phyloP scores from a whole-genome alignment of 306 rosid genomes.

The Dryas octopetala region DNA sequence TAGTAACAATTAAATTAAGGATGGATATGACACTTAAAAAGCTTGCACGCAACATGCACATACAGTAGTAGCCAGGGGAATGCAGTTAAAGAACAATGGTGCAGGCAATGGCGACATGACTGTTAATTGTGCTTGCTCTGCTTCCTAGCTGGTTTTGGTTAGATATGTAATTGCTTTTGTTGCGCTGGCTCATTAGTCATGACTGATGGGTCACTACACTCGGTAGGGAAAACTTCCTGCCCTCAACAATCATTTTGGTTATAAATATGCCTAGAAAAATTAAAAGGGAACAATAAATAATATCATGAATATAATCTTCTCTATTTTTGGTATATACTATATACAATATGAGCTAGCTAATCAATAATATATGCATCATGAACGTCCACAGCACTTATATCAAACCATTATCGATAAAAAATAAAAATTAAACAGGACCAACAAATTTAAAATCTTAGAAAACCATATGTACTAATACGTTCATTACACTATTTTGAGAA shows the following conservation, averaged over 20 bases:
- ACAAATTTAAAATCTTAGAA: too few relatives aligned
- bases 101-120: constrained; percentile 5
- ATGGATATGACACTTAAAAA: constrained; percentile 15
- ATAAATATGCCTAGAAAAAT: neutral
- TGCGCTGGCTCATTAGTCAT: too few relatives aligned
- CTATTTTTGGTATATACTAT: too few relatives aligned
- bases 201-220: neutral
- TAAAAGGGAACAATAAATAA: neutral
- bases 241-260: constrained; percentile 3
- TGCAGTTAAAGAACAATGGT: neutral
- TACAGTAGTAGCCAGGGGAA: constrained; percentile 13
- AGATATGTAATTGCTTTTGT: neutral
- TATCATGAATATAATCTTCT: neutral
- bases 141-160: neutral
- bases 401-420: too few relatives aligned
- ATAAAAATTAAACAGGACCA: too few relatives aligned
- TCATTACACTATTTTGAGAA: too few relatives aligned
- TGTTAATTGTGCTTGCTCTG: neutral
- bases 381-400: too few relatives aligned
- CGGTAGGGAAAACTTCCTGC: neutral
- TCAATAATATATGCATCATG: too few relatives aligned
- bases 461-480: too few relatives aligned
- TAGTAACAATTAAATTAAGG: too few relatives aligned
- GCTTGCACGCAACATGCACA: constrained; percentile 29
- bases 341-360: too few relatives aligned